Evolutionary conservation across 257 asterid species (phyloP).

Genomic region (Coffea canephora): DNA sequence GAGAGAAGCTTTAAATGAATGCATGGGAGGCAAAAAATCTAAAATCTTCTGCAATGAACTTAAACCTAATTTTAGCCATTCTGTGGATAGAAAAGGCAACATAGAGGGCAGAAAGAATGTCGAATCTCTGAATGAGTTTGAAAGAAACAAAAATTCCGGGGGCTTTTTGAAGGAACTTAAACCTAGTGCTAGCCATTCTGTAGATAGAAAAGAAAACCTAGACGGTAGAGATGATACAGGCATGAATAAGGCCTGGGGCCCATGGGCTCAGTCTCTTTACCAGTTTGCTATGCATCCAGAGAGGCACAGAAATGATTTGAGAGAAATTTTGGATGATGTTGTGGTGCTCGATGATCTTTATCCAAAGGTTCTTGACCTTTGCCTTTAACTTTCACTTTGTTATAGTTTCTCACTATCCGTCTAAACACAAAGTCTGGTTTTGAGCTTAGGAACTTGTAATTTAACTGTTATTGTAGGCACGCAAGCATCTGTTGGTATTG

Average conservation of each 20-base stretch:
- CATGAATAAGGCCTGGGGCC: constrained; percentile 46
- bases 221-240: constrained; percentile 23
- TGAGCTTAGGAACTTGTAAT: not conserved
- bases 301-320: constrained; percentile 41
- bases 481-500: constrained; percentile 62
- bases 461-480: constrained; percentile 53
- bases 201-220: constrained; percentile 12
- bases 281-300: constrained; percentile 75
- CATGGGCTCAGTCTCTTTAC: constrained; percentile 73
- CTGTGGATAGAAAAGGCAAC: constrained; percentile 17
- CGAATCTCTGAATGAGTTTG: constrained; percentile 26
- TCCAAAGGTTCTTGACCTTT: constrained; percentile 64
- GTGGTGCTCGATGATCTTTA: constrained; percentile 82
- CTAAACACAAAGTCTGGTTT: not conserved
- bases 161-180: constrained; percentile 35
- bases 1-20: constrained; percentile 43
- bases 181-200: constrained; percentile 27
- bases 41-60: constrained; percentile 37
- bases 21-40: constrained; percentile 44
- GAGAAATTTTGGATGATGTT: constrained; percentile 59
- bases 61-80: constrained; percentile 28
- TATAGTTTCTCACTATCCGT: not conserved
- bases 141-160: constrained; percentile 47
- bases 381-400: constrained; percentile 13
- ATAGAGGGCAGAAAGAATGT: constrained; percentile 20